Percentiles rank a stretch among this genome's conserved stretches.
phyloP scores from a whole-genome alignment of 495 filamentous ascomycete genomes.

The Trichoderma orchidacearum region DNA sequence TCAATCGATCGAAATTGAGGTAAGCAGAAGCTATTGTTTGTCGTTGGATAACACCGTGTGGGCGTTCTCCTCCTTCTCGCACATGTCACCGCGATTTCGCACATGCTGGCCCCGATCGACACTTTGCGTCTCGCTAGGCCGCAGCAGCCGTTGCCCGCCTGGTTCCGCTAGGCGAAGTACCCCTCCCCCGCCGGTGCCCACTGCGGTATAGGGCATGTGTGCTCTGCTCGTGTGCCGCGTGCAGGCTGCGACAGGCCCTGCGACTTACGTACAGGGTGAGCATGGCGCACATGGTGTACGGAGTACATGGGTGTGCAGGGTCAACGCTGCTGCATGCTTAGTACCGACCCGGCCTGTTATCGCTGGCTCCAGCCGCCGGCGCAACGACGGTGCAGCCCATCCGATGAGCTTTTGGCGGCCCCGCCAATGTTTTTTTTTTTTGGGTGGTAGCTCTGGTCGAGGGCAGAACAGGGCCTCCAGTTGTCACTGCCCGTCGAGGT shows the following conservation, averaged over 20 bases:
- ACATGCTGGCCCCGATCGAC: background rate
- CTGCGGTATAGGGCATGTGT: background rate
- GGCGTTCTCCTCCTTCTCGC: background rate
- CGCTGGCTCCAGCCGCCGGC: too few relatives aligned
- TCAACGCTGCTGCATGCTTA: too few relatives aligned
- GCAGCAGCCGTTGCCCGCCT: background rate
- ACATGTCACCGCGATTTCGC: background rate
- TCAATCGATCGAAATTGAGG: background rate
- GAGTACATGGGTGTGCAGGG: background rate
- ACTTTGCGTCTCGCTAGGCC: background rate
- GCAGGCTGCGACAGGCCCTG: too few relatives aligned
- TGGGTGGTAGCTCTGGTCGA: background rate
- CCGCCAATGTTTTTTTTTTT: background rate
- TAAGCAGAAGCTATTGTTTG: background rate
- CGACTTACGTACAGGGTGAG: background rate
- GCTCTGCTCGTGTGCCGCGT: background rate
- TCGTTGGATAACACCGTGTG: too few relatives aligned
- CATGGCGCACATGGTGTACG: background rate
- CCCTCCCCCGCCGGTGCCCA: background rate
- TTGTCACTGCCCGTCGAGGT: too few relatives aligned
- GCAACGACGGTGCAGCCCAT: background rate
- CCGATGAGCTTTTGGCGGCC: background rate
- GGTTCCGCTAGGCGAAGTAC: background rate
- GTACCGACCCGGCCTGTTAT: too few relatives aligned
- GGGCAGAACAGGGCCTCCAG: background rate